Evolutionary conservation across 2,329 filamentous ascomycete species (phyloP), one percentile per base, ranked within the genome.

Genomic region (Paracoccidioides brasiliensis): DNA sequence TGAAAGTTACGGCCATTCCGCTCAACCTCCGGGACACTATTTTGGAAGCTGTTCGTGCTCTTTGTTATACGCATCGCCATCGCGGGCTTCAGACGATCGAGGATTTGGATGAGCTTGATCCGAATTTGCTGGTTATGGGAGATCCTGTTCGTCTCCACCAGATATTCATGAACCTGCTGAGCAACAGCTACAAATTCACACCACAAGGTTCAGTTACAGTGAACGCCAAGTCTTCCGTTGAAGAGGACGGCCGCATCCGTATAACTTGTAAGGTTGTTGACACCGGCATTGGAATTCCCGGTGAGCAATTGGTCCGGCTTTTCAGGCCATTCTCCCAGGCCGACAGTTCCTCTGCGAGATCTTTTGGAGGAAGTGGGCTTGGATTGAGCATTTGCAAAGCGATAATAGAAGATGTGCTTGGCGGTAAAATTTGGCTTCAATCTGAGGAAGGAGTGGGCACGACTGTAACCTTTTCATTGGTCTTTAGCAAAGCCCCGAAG

Each of bases 241-340:
- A 95, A 66, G 84, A 82, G 8, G 76, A 80, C 12, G 81, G 87
- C 42, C 80, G 79, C 56, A 83, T 89, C 5, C 84, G 83, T 32
- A 76, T 95, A 55, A 90, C 85, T 2, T 93, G 91, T 67, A 91
- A 87, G 70, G 89, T 96, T 37, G 78, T 84, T 52, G 90, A 96
- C 66, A 95, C 90, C 0, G 90, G 90, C 35, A 95, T 96, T 58
- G 90, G 90, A 15, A 95, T 96, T 56, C 85, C 88, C 0, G 80
- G 85, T 22, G 73, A 75, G 56, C 84, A 91, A 66, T 78, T 91
- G 51, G 82, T 85, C 58, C 93, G 93, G 59, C 78, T 96, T 1
- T 96, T 96, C 78, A 81, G 89, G 63, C 90, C 90, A 0, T 96
- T 96, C 66, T 91, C 87, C 55, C 90, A 96, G 70, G 90, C 91